Percentiles rank a stretch among this genome's conserved stretches.
Conservation (phyloP, 2,329 filamentous ascomycete species). For the Nemania sp. region DNA sequence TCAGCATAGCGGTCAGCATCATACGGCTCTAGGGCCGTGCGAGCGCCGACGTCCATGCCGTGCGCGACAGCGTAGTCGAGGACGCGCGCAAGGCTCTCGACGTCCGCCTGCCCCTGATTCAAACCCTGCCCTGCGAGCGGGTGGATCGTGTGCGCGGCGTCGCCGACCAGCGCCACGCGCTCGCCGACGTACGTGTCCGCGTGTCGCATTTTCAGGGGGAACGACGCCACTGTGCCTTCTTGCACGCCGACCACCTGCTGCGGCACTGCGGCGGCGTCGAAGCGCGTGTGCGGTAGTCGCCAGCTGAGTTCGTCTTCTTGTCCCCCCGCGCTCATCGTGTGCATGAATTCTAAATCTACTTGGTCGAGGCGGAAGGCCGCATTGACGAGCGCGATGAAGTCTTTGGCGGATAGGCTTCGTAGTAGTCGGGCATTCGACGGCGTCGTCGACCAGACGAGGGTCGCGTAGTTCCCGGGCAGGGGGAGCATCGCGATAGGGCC, state of each 20-base stretch:
- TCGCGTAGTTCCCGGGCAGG: constrained; percentile 78
- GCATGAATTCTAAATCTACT: constrained; percentile 82
- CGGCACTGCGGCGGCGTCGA: constrained; percentile 61
- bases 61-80: constrained; percentile 78
- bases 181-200: constrained; percentile 92
- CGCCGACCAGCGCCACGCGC: constrained; percentile 87
- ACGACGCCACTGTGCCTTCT: constrained; percentile 79
- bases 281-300: constrained; percentile 72
- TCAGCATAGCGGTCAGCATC: constrained; percentile 77
- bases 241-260: constrained; percentile 72
- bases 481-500: constrained; percentile 92
- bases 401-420: constrained; percentile 70
- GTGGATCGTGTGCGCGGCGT: constrained; percentile 94
- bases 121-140: constrained; percentile 92
- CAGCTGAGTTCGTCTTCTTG: constrained; percentile 81
- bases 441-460: constrained; percentile 93
- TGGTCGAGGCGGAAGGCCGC: constrained; percentile 83
- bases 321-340: constrained; percentile 59
- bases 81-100: constrained; percentile 73
- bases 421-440: constrained; percentile 76
- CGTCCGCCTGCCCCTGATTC: constrained; percentile 90
- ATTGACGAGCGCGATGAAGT: constrained; percentile 88
- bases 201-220: constrained; percentile 88
- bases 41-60: constrained; percentile 83
- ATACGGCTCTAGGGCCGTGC: constrained; percentile 80